Percentiles rank a stretch among this genome's conserved stretches.
Conservation (phyloP, 73 alveolate genomes). For the Paramecium biaurelia region DNA sequence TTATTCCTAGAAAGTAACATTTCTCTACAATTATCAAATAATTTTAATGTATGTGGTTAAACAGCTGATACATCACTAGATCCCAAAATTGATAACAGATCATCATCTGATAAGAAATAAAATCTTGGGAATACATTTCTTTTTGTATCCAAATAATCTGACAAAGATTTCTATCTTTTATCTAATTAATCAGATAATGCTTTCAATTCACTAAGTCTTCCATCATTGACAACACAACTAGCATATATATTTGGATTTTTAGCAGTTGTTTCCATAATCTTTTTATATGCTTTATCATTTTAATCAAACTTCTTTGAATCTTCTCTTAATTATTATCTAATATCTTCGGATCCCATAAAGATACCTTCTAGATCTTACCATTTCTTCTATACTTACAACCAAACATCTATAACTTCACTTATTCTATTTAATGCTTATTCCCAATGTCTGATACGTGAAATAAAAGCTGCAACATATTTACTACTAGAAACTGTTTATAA, state of each 20-base stretch:
- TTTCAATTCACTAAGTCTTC: conserved; percentile 76
- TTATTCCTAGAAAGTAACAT: conserved; percentile 83
- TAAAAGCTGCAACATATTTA: conserved; percentile 93
- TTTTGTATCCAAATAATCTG: conserved; percentile 92
- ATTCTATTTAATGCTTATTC: conserved; percentile 96
- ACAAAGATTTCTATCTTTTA: conserved; percentile 62
- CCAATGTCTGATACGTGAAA: conserved; percentile 88
- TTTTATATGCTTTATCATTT: conserved; percentile 89
- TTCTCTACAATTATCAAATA: conserved; percentile 98
- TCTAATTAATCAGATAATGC: conserved; percentile 78
- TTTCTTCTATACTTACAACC: conserved; percentile 96
- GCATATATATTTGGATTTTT: conserved; percentile 96
- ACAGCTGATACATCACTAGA: conserved; percentile 94
- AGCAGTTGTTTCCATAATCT: conserved; percentile 91
- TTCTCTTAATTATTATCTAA: conserved; percentile 97
- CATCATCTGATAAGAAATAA: conserved; percentile 98
- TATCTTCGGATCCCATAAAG: conserved; percentile 99
- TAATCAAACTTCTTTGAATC: conserved; percentile 98
- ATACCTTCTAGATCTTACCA: conserved; percentile 99
- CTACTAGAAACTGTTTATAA: conserved; percentile 90
- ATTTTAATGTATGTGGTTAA: conserved; percentile 95
- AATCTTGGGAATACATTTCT: conserved; percentile 97
- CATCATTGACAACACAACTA: conserved; percentile 87
- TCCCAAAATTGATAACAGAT: conserved; percentile 97
- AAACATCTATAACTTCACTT: conserved; percentile 93